These are phyloP conservation scores for Fragaria ananassa DNA, from an alignment of 306 rosid species.

Conservation along the genomic window DNA sequence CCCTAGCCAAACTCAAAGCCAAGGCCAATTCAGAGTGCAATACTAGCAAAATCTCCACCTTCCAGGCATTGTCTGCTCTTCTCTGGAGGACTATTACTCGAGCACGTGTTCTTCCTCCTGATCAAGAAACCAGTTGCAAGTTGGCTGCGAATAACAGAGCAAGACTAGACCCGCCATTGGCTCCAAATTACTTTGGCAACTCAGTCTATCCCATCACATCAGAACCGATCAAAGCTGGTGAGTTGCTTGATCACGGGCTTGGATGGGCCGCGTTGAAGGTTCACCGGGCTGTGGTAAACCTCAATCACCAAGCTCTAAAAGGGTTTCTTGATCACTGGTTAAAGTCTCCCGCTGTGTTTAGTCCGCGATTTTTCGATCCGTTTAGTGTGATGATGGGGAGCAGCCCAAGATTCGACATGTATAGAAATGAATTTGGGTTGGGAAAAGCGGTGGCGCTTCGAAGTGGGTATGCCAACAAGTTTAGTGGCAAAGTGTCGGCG, in stretches of 20 bases:
- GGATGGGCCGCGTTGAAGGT: slow-evolving; percentile 66
- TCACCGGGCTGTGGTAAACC: slow-evolving; percentile 37
- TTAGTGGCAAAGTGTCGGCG: slow-evolving; percentile 43
- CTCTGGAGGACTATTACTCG: slow-evolving; percentile 58
- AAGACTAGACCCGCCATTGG: slow-evolving; percentile 46
- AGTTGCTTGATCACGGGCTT: slow-evolving; percentile 31
- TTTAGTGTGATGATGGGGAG: slow-evolving; percentile 45
- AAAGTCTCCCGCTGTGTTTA: slow-evolving; percentile 19
- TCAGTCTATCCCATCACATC: neutral
- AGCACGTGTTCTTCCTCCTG: slow-evolving; percentile 5
- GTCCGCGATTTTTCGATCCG: neutral
- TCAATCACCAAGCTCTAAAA: slow-evolving; percentile 2
- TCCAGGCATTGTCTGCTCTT: slow-evolving; percentile 50
- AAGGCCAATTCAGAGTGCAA: slow-evolving; percentile 44
- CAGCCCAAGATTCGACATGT: slow-evolving; percentile 56
- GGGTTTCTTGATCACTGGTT: slow-evolving; percentile 24
- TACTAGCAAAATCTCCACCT: slow-evolving; percentile 44
- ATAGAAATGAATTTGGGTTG: slow-evolving; percentile 68
- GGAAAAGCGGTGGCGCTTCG: slow-evolving; percentile 53
- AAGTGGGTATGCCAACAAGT: slow-evolving; percentile 54
- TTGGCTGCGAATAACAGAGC: slow-evolving; percentile 37
- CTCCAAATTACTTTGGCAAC: slow-evolving; percentile 52
- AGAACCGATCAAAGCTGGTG: slow-evolving; percentile 21
- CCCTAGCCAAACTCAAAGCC: slow-evolving; percentile 52
- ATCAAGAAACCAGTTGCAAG: slow-evolving; percentile 33